phyloP scores from a whole-genome alignment of 2,329 filamentous ascomycete species.

The Trichoderma endophyticum region DNA sequence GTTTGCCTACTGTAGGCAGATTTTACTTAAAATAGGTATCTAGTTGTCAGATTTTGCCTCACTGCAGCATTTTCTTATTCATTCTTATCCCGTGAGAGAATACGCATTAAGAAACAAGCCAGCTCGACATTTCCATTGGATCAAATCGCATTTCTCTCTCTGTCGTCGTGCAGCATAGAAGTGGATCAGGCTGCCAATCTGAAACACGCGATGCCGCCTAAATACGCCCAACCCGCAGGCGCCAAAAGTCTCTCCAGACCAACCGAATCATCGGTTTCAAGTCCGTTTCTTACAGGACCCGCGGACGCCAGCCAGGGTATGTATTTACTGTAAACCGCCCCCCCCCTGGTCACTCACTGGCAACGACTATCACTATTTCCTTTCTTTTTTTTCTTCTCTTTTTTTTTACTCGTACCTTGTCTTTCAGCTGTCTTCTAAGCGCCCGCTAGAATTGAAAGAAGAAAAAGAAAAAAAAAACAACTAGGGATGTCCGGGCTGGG shows the following conservation, averaged over 20 bases:
- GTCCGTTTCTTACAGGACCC: background rate
- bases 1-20: no score
- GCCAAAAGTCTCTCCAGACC: background rate
- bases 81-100: background rate
- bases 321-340: background rate
- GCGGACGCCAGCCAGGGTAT: background rate
- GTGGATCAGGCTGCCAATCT: conserved; percentile 10
- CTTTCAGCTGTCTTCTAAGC: background rate
- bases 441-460: background rate
- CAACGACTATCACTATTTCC: conserved; percentile 16
- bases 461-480: background rate
- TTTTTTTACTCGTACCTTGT: background rate
- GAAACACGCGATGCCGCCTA: conserved; percentile 1
- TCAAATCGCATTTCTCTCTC: background rate
- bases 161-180: background rate
- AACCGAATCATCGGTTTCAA: background rate
- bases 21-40: background rate
- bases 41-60: background rate
- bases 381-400: background rate
- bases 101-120: background rate
- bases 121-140: background rate
- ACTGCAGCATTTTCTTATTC: background rate
- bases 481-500: background rate
- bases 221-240: background rate
- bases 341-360: background rate